phyloP scores from a whole-genome alignment of 179 eudicot species.

The Dionaea muscipula region DNA sequence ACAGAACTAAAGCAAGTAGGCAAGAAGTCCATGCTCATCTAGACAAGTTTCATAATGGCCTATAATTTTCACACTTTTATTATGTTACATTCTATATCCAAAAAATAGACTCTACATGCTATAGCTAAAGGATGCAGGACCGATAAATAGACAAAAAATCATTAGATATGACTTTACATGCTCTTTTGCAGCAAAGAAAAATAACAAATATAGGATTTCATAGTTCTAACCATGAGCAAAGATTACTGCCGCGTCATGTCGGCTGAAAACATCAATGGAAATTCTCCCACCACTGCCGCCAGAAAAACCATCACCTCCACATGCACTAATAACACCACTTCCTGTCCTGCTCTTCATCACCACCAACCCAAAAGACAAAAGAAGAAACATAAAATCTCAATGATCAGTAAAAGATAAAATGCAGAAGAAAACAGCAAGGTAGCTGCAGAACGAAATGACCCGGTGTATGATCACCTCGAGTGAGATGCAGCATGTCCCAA shows the following conservation, averaged over 20 bases:
- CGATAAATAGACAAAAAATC: no score
- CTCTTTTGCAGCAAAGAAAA: neutral
- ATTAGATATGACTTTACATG: no score
- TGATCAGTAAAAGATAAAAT: neutral
- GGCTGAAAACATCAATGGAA: constrained; percentile 62
- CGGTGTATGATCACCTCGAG: no score
- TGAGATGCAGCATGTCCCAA: no score
- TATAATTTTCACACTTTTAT: no score
- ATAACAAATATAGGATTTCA: neutral
- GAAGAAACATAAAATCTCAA: neutral
- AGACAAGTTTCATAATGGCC: no score
- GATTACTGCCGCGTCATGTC: constrained; percentile 56
- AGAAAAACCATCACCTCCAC: constrained; percentile 94
- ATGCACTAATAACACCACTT: constrained; percentile 60
- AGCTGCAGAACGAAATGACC: no score
- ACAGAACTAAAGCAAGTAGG: no score
- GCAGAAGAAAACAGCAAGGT: neutral
- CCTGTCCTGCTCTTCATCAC: constrained; percentile 61
- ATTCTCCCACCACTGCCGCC: constrained; percentile 99
- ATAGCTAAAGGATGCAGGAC: no score
- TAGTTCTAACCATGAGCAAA: constrained; percentile 58
- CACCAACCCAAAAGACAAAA: neutral
- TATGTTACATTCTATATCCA: no score
- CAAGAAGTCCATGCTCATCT: no score
- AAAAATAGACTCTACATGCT: no score